Evolutionary conservation across 176 grass and related monocot species (phyloP), one percentile per base, ranked within the genome.

Genomic region (Carex scoparia): DNA sequence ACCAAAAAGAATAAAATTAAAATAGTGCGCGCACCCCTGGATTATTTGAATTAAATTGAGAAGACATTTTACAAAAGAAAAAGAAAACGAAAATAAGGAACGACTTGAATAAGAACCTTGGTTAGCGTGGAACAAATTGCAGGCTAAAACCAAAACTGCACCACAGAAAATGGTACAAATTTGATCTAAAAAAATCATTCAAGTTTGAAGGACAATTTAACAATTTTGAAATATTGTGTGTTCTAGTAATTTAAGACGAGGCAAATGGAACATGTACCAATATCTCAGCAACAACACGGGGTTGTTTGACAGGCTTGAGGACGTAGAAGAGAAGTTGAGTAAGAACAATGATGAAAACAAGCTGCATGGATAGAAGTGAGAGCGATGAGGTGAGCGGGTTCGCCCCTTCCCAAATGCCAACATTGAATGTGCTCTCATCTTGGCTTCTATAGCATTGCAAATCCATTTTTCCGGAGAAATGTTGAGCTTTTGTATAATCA

Each of bases 271-370:
- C 61, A 79, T 91, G 4, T 79, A 86, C 94, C 91, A 94, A 78
- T 82, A 97, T 94, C 65, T 97, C 91, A 74, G 86, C 65, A 59
- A 97, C 91, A 35, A 91, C 84, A 56, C 89, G 89, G 11, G 94
- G 94, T 65, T 97, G 94, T 81, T 89, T 97, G 84, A 97, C 18
- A 23, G 94, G 94, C 84, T 72, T 88, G 86, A 94, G 86, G 49
- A 94, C 15, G 60, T 81, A 92, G 84, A 86, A 87, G 86, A 97
- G 89, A 81, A 90, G 55, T 83, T 87, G 94, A 40, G 91, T 94
- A 84, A 97, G 40, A 84, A 85, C 86, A 69, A 97, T 87, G 76
- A 92, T 92, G 87, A 97, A 88, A 35, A 97, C 79, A 69, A 97
- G 89, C 84, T 97, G 94, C 63, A 93, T 84, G 73, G 88, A 90